Conservation (phyloP, 2,329 filamentous ascomycete genomes). For the Diplocarpon mali region DNA sequence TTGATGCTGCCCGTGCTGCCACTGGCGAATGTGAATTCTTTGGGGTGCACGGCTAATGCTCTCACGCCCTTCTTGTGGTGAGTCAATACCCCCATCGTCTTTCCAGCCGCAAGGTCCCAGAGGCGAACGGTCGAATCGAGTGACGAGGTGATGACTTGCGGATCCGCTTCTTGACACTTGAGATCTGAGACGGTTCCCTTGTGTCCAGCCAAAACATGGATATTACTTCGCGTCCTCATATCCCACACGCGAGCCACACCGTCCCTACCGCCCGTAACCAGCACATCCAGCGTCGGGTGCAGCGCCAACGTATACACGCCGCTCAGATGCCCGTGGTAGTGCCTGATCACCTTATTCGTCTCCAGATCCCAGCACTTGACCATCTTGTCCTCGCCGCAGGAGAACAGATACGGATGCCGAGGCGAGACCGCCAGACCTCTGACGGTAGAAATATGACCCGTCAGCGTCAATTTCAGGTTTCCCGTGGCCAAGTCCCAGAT, state of each 20-base stretch:
- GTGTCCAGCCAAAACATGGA: conserved; percentile 87
- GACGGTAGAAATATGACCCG: conserved; percentile 89
- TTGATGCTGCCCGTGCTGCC: conserved; percentile 92
- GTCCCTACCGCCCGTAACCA: conserved; percentile 90
- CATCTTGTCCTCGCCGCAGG: conserved; percentile 98
- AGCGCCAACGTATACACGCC: conserved; percentile 88
- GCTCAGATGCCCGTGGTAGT: conserved; percentile 94
- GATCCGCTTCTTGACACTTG: conserved; percentile 90
- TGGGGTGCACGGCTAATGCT: conserved; percentile 71
- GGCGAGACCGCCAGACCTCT: conserved; percentile 86
- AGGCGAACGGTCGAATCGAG: conserved; percentile 84
- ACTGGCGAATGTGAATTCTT: conserved; percentile 91
- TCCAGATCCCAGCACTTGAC: conserved; percentile 99
- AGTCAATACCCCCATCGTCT: conserved; percentile 89
- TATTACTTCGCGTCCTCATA: conserved; percentile 91
- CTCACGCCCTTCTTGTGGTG: conserved; percentile 98
- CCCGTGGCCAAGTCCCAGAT: conserved; percentile 95
- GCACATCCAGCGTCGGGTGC: conserved; percentile 89
- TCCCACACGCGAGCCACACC: conserved; percentile 96
- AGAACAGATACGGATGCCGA: conserved; percentile 92
- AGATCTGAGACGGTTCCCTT: conserved; percentile 83
- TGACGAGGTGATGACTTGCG: conserved; percentile 88
- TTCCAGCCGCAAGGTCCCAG: conserved; percentile 93
- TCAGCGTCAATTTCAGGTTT: conserved; percentile 72
- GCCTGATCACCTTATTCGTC: conserved; percentile 97